Evolutionary conservation across 2,329 filamentous ascomycete species (phyloP).

Genomic region (Peltaster fructicola): DNA sequence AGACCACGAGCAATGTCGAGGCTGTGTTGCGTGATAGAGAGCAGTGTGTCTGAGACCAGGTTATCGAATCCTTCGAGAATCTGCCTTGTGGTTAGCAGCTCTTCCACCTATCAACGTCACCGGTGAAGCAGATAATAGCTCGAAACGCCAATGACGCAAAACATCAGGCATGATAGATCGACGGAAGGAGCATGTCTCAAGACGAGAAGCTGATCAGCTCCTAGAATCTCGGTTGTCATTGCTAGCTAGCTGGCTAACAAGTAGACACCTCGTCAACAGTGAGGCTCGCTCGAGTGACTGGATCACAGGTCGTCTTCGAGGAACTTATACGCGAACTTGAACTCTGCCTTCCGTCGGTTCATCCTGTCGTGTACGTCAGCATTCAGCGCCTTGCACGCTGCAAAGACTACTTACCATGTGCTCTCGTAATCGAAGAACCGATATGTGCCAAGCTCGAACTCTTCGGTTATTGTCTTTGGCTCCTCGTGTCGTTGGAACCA

Average conservation of each 20-base stretch:
- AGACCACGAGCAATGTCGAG: too few relatives aligned
- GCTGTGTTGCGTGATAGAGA: too few relatives aligned
- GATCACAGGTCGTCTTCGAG: conserved; percentile 71
- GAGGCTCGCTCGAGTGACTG: conserved; percentile 1
- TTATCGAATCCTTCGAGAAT: too few relatives aligned
- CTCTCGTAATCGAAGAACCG: conserved; percentile 99
- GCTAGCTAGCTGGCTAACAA: background rate
- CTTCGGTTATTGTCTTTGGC: conserved; percentile 95
- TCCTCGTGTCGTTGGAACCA: conserved; percentile 99
- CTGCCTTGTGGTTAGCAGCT: background rate
- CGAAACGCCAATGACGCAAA: background rate
- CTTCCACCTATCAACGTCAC: conserved; percentile 1
- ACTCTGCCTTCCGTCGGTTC: conserved; percentile 94
- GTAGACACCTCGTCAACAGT: conserved; percentile 1
- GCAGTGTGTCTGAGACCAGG: too few relatives aligned
- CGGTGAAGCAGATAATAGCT: conserved; percentile 1
- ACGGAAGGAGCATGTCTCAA: conserved; percentile 1
- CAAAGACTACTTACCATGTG: conserved; percentile 57
- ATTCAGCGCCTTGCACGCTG: background rate
- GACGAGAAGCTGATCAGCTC: conserved; percentile 1
- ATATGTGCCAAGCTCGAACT: conserved; percentile 97
- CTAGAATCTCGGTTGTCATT: conserved; percentile 2
- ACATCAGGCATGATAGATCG: conserved; percentile 1
- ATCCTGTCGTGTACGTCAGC: conserved; percentile 44
- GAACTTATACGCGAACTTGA: conserved; percentile 97